These are phyloP conservation scores for Amoebophrya sp. DNA, from an alignment of 169 alveolate species.

Conservation along the genomic window DNA sequence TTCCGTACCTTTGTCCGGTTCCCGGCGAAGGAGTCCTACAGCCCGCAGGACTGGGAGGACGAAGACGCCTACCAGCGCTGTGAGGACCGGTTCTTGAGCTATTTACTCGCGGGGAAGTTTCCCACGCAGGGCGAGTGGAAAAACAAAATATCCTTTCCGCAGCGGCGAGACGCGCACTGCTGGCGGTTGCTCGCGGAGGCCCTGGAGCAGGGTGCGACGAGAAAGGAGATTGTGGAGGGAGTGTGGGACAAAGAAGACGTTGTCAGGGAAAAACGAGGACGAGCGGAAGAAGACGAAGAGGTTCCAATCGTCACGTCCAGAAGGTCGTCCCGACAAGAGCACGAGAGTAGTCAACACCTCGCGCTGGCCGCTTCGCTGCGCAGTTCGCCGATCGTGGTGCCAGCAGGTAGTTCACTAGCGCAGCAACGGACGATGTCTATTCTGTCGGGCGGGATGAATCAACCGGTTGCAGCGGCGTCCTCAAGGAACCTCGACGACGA, in stretches of 20 bases:
- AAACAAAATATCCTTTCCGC: not conserved
- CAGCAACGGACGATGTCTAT: not conserved
- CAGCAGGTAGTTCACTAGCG: not conserved
- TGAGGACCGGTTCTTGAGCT: not conserved
- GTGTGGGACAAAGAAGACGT: not conserved
- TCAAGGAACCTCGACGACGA: not conserved
- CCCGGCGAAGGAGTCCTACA: too few relatives aligned
- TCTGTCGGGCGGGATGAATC: not conserved
- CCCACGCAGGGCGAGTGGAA: conserved; percentile 15
- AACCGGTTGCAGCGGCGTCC: not conserved
- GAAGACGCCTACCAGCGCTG: not conserved
- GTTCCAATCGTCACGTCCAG: not conserved
- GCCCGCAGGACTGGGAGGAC: too few relatives aligned
- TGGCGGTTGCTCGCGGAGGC: not conserved
- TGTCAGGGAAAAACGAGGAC: too few relatives aligned
- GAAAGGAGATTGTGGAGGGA: not conserved
- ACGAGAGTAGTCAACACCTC: not conserved
- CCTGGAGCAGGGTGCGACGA: not conserved
- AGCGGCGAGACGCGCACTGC: not conserved
- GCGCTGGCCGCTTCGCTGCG: not conserved
- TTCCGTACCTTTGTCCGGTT: too few relatives aligned
- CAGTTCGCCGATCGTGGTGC: not conserved
- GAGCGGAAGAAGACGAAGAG: not conserved
- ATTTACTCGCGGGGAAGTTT: not conserved
- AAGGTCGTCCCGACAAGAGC: not conserved